A percentile compares a stretch with the other conserved stretches of the same genome.
These are phyloP conservation scores for Hericium rajendrae DNA, from an alignment of 768 basidiomycete genomes.

Conservation along the genomic window DNA sequence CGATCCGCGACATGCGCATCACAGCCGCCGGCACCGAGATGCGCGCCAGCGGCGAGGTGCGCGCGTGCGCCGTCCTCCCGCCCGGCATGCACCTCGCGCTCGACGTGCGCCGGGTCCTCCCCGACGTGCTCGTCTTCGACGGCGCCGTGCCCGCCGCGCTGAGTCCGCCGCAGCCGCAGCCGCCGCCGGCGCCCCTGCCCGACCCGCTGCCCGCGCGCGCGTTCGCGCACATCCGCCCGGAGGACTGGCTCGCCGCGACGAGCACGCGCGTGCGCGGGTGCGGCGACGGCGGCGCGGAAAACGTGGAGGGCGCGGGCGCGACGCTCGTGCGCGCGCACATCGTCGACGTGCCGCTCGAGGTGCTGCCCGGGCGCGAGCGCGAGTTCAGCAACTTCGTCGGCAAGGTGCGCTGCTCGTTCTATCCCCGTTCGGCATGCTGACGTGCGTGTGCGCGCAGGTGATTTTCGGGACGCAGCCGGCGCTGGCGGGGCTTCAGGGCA, in stretches of 20 bases:
- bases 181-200: slow-evolving; percentile 44
- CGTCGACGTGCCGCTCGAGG: slow-evolving; percentile 64
- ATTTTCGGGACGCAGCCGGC: slow-evolving; percentile 7
- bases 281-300: no score
- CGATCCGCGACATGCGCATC: slow-evolving; percentile 69
- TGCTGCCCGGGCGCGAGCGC: slow-evolving; percentile 68
- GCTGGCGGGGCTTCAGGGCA: slow-evolving; percentile 10
- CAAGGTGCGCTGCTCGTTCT: slow-evolving; percentile 42
- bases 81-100: slow-evolving; percentile 57
- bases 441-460: neutral
- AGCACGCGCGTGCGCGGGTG: slow-evolving; percentile 27
- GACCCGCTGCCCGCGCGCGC: slow-evolving; percentile 62
- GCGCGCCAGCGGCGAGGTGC: slow-evolving; percentile 62
- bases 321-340: slow-evolving; percentile 57
- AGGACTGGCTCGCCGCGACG: slow-evolving; percentile 49
- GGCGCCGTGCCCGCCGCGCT: slow-evolving; percentile 32
- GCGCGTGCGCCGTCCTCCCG: slow-evolving; percentile 58
- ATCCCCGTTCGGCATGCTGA: neutral
- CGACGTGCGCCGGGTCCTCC: slow-evolving; percentile 53
- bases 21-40: slow-evolving; percentile 38
- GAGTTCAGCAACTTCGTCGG: slow-evolving; percentile 68
- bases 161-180: slow-evolving; percentile 27
- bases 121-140: slow-evolving; percentile 73
- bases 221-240: slow-evolving; percentile 67
- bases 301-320: slow-evolving; percentile 38